Conservation (phyloP, 306 rosid species). For the cucumber (Cucumis sativus) region Cucumber_9930_V3 NC_026659.2:28819501-28820000, state of each 20-base stretch:
- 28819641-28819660: too few relatives aligned
- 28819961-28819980: too few relatives aligned
- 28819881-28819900: not conserved
- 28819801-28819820: not conserved
- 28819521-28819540: too few relatives aligned
- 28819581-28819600: too few relatives aligned
- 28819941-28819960: not conserved
- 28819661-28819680: not conserved
- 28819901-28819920: not conserved
- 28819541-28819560: too few relatives aligned
- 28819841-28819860: not conserved
- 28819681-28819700: not conserved
- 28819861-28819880: not conserved
- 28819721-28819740: not conserved
- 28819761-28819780: not conserved
- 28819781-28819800: not conserved
- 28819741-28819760: too few relatives aligned
- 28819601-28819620: too few relatives aligned
- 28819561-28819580: too few relatives aligned
- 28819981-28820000: too few relatives aligned
- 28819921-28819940: not conserved
- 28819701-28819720: not conserved
- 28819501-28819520: too few relatives aligned
- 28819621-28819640: too few relatives aligned
- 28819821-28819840: not conserved